phyloP scores from a whole-genome alignment of 805 yeast species.

The Starmerella gropengiesseri region DNA sequence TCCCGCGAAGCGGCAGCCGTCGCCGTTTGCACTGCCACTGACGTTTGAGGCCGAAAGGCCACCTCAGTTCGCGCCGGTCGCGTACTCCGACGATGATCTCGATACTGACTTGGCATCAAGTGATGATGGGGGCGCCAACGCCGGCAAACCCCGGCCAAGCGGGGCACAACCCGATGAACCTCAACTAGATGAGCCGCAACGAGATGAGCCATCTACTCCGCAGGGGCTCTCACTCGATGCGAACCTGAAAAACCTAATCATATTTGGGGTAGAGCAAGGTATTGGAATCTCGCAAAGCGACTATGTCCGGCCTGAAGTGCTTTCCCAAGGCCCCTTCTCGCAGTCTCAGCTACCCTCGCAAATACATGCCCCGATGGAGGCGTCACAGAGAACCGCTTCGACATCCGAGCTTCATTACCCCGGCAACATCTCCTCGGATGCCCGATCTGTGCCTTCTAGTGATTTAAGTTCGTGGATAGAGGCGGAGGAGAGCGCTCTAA shows the following conservation, averaged over 20 bases:
- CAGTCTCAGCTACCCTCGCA: not conserved
- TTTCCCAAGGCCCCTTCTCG: not conserved
- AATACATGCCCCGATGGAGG: not conserved
- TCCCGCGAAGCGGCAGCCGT: not conserved
- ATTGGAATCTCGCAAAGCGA: not conserved
- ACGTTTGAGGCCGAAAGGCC: not conserved
- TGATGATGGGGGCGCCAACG: too few relatives aligned
- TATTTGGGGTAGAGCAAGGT: not conserved
- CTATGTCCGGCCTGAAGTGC: not conserved
- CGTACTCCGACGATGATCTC: not conserved
- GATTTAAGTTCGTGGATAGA: not conserved
- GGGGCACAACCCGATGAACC: not conserved
- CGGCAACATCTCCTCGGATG: not conserved
- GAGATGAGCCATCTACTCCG: too few relatives aligned
- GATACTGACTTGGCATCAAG: too few relatives aligned
- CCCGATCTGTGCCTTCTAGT: not conserved
- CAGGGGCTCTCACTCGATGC: not conserved
- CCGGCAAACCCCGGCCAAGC: too few relatives aligned
- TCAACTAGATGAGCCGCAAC: too few relatives aligned
- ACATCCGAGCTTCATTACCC: not conserved
- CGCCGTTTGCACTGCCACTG: not conserved
- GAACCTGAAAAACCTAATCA: not conserved
- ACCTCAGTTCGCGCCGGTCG: conserved; percentile 1
- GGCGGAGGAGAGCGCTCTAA: not conserved
- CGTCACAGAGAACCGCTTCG: not conserved